phyloP scores from a whole-genome alignment of 2,329 filamentous ascomycete species.

The Fusarium foetens region DNA sequence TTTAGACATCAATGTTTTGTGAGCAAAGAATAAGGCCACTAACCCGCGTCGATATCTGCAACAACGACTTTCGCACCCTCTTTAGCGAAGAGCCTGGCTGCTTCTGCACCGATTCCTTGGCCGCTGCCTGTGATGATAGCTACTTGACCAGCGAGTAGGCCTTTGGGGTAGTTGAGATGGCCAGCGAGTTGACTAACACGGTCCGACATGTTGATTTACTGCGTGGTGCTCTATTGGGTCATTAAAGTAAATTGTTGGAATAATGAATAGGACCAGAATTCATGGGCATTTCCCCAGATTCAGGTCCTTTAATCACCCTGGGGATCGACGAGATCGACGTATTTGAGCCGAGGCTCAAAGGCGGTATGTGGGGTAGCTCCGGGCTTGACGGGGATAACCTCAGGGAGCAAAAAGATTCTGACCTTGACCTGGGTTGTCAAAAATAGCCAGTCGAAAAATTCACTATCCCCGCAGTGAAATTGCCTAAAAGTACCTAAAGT shows the following conservation, averaged over 20 bases:
- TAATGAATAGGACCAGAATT: background rate
- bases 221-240: background rate
- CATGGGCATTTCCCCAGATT: constrained; percentile 7
- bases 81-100: constrained; percentile 83
- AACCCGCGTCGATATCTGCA: constrained; percentile 82
- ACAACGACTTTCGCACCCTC: constrained; percentile 88
- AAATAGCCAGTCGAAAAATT: fast-evolving
- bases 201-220: constrained; percentile 57
- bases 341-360: constrained; percentile 44
- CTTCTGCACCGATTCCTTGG: constrained; percentile 89
- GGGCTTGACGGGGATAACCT: background rate
- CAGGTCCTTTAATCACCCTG: background rate
- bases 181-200: constrained; percentile 77
- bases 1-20: background rate
- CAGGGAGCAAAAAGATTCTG: background rate
- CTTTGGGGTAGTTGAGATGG: constrained; percentile 85
- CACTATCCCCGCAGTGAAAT: fast-evolving
- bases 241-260: background rate
- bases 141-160: constrained; percentile 80
- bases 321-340: constrained; percentile 20
- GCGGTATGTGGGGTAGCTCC: constrained; percentile 43
- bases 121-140: constrained; percentile 90
- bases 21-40: constrained; percentile 31
- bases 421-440: fast-evolving
- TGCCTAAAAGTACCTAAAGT: fast-evolving